These are phyloP conservation scores for Penicillium psychrosexuale DNA, from an alignment of 2,329 filamentous ascomycete genomes.

Conservation along the genomic window DNA sequence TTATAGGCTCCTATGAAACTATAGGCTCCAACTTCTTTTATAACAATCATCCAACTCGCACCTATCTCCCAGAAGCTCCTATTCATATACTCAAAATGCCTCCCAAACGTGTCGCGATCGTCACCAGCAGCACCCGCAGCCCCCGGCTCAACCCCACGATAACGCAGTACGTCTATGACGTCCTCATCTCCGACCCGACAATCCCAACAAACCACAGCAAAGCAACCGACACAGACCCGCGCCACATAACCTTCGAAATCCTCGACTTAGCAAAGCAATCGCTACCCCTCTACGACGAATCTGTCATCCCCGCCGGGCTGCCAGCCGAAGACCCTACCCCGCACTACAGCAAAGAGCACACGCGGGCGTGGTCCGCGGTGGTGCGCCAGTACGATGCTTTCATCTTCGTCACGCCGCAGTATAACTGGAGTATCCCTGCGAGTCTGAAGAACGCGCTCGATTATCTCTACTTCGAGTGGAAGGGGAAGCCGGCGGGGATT, in stretches of 20 bases:
- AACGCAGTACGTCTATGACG: constrained; percentile 31
- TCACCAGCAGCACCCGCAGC: constrained; percentile 36
- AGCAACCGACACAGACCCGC: constrained; percentile 16
- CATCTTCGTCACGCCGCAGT: constrained; percentile 47
- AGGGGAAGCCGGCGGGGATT: constrained; percentile 52
- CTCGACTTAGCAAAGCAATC: constrained; percentile 33
- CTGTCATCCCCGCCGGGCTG: constrained; percentile 38
- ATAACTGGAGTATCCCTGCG: constrained; percentile 56
- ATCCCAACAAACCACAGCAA: constrained; percentile 15
- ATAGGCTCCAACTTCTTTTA: neutral
- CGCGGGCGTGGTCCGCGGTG: constrained; percentile 37
- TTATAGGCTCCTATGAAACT: too few relatives aligned
- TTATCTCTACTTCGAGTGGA: constrained; percentile 59
- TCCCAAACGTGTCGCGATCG: constrained; percentile 32
- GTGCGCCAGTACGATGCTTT: constrained; percentile 38
- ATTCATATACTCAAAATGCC: constrained; percentile 12
- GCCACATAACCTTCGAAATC: constrained; percentile 25
- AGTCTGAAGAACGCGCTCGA: constrained; percentile 62
- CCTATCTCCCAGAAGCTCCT: neutral
- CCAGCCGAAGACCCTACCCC: constrained; percentile 23
- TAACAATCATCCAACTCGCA: neutral
- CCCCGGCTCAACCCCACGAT: constrained; percentile 39
- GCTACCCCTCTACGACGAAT: constrained; percentile 41
- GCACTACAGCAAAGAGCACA: constrained; percentile 38
- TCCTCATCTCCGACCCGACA: constrained; percentile 16